Conservation (phyloP, 2,329 filamentous ascomycete species). For the Fusarium hainanense region DNA sequence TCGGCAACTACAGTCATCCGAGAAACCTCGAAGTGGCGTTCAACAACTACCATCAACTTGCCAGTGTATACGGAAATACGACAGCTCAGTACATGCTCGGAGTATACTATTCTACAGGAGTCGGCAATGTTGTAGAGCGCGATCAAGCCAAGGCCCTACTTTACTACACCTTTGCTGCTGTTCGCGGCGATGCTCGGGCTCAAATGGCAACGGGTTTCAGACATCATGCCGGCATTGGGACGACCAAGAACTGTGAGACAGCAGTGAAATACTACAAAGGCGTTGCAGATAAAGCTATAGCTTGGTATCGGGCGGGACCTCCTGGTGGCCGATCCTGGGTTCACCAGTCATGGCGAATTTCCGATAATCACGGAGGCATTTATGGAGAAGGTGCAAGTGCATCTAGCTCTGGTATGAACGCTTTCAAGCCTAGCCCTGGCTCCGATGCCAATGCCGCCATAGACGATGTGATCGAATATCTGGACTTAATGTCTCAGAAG, state of each 20-base stretch:
- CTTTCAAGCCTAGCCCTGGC: slow-evolving; percentile 76
- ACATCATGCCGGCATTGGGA: slow-evolving; percentile 85
- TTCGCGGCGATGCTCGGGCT: slow-evolving; percentile 82
- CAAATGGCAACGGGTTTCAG: slow-evolving; percentile 95
- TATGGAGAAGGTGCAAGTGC: slow-evolving; percentile 96
- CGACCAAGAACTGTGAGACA: slow-evolving; percentile 84
- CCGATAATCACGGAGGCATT: slow-evolving; percentile 89
- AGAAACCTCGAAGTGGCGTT: slow-evolving; percentile 84
- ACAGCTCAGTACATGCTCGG: slow-evolving; percentile 97
- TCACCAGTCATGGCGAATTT: slow-evolving; percentile 83
- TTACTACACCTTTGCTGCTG: slow-evolving; percentile 93
- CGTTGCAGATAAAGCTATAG: slow-evolving; percentile 92
- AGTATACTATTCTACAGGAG: slow-evolving; percentile 93
- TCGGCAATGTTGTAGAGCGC: slow-evolving; percentile 81
- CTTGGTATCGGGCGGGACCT: slow-evolving; percentile 88
- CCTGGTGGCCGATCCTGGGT: slow-evolving; percentile 85
- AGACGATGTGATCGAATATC: slow-evolving; percentile 93
- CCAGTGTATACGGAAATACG: slow-evolving; percentile 81
- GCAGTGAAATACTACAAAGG: slow-evolving; percentile 90
- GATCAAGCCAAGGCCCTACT: slow-evolving; percentile 93
- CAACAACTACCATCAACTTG: slow-evolving; percentile 81
- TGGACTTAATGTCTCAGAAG: slow-evolving; percentile 90
- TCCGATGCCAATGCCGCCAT: slow-evolving; percentile 87
- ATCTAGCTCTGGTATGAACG: slow-evolving; percentile 86
- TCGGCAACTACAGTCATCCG: slow-evolving; percentile 91